Conservation (phyloP, 805 yeast species). For the Debaryomyces prosopidis region DNA sequence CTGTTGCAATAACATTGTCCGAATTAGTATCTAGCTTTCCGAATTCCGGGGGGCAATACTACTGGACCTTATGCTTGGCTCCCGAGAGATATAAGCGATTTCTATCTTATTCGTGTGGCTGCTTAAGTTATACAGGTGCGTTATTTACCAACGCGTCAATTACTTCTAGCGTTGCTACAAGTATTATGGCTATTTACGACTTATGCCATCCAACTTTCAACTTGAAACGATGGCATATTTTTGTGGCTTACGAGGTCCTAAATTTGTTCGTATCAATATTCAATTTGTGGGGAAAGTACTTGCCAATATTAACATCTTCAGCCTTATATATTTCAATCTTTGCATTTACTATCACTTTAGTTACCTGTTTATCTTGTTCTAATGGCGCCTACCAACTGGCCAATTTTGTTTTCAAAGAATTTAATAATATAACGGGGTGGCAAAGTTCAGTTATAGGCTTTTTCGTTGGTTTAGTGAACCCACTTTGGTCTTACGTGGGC, state of each 20-base stretch:
- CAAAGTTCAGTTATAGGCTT: constrained; percentile 35
- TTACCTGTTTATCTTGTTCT: constrained; percentile 41
- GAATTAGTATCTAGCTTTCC: constrained; percentile 43
- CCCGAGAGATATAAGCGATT: constrained; percentile 38
- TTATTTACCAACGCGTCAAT: constrained; percentile 42
- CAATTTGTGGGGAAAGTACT: constrained; percentile 36
- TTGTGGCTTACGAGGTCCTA: constrained; percentile 36
- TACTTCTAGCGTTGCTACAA: constrained; percentile 35
- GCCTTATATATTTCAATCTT: constrained; percentile 36
- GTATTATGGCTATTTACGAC: constrained; percentile 38
- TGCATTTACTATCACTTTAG: constrained; percentile 34
- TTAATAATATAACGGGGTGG: constrained; percentile 27
- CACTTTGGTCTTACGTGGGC: constrained; percentile 40
- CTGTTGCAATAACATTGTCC: constrained; percentile 38
- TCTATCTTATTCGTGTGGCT: constrained; percentile 40
- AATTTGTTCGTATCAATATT: constrained; percentile 32
- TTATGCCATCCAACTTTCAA: constrained; percentile 35
- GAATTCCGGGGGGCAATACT: constrained; percentile 45
- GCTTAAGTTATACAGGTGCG: constrained; percentile 45
- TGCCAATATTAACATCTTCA: constrained; percentile 35
- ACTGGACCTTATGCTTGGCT: constrained; percentile 41
- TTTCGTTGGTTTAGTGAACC: constrained; percentile 39
- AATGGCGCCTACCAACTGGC: constrained; percentile 33
- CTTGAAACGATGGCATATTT: constrained; percentile 36
- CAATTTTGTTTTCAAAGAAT: constrained; percentile 20